A percentile compares a stretch with the other conserved stretches of the same genome.
phyloP scores from a whole-genome alignment of 2,329 filamentous ascomycete species.

The Camptophora hylomeconis region DNA sequence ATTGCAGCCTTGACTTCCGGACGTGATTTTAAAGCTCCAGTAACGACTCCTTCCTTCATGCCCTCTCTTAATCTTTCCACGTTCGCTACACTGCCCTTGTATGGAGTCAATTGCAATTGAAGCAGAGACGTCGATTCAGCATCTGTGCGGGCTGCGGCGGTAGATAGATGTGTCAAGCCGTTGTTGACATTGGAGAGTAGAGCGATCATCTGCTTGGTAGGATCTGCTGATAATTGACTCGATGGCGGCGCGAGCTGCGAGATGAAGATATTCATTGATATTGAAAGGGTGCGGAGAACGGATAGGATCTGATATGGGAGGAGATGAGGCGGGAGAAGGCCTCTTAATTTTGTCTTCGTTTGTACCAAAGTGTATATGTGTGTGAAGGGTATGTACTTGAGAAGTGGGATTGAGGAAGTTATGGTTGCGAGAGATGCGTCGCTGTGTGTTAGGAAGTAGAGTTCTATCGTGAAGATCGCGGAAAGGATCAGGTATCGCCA shows the following conservation, averaged over 20 bases:
- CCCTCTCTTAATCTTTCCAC: conserved; percentile 53
- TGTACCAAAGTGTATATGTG: conserved; percentile 22
- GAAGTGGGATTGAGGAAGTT: conserved; percentile 23
- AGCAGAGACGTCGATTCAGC: conserved; percentile 58
- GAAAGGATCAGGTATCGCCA: conserved; percentile 41
- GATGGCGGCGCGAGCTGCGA: conserved; percentile 59
- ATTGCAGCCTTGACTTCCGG: conserved; percentile 73
- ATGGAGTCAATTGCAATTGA: conserved; percentile 69
- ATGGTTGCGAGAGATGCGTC: conserved; percentile 10
- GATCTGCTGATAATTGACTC: conserved; percentile 24
- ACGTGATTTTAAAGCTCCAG: conserved; percentile 69
- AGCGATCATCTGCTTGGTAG: conserved; percentile 18
- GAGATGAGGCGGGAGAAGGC: conserved; percentile 34
- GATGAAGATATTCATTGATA: conserved; percentile 74
- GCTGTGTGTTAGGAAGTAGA: conserved; percentile 43
- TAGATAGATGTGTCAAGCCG: conserved; percentile 56
- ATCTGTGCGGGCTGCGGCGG: conserved; percentile 46
- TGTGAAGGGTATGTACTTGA: no score
- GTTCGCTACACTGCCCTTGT: conserved; percentile 56
- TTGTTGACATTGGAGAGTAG: conserved; percentile 40
- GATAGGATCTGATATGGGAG: conserved; percentile 75
- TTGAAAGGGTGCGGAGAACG: conserved; percentile 59
- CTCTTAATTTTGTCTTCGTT: not conserved
- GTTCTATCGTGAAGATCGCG: conserved; percentile 43
- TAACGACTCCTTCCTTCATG: conserved; percentile 75